These are phyloP conservation scores for Luzula sylvatica DNA, from an alignment of 176 grass and related monocot species.

Conservation along the genomic window DNA sequence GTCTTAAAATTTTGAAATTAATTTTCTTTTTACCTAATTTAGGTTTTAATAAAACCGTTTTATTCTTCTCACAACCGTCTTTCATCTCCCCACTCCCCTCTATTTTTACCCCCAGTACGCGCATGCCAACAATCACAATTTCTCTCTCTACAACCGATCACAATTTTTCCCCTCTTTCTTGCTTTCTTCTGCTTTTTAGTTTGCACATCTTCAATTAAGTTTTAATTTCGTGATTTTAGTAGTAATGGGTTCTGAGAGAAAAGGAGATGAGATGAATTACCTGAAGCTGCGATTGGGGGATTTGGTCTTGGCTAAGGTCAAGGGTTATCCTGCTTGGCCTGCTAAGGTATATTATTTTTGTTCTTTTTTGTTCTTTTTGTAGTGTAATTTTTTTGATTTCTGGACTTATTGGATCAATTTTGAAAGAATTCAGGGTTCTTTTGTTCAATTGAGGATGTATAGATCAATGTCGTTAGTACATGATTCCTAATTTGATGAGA, in stretches of 20 bases:
- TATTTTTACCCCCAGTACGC: not conserved
- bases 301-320: conserved; percentile 16
- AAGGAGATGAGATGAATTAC: not conserved
- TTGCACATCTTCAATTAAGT: not conserved
- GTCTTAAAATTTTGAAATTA: too few species aligned
- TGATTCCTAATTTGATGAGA: not conserved
- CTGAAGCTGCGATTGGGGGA: conserved; percentile 7
- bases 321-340: conserved; percentile 15
- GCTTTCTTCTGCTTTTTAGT: not conserved
- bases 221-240: not conserved
- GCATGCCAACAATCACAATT: not conserved
- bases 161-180: not conserved
- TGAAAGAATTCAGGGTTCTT: not conserved
- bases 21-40: too few species aligned
- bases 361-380: not conserved
- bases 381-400: not conserved
- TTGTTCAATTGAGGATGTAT: not conserved
- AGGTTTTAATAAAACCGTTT: too few species aligned
- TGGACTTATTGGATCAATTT: not conserved
- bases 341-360: conserved; percentile 4
- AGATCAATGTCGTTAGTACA: conserved; percentile 2
- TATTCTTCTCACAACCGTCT: too few species aligned
- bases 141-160: conserved; percentile 6
- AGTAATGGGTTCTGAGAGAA: conserved; percentile 10
- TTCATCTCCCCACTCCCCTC: not conserved